phyloP scores from a whole-genome alignment of 1,139 yeast genomes.

The Spathaspora sp. region DNA sequence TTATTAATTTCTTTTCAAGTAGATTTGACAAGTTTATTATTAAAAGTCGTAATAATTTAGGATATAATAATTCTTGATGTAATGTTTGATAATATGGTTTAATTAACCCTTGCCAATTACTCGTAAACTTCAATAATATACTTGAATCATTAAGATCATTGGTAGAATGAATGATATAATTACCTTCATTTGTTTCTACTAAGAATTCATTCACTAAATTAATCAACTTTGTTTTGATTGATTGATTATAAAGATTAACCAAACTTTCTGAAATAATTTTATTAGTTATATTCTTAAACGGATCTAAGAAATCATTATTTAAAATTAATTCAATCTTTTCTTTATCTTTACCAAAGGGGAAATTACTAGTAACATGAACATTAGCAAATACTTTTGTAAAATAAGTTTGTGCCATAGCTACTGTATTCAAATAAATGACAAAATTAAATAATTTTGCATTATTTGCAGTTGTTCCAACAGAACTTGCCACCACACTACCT shows the following conservation, averaged over 20 bases:
- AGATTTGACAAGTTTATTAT: conserved; percentile 53
- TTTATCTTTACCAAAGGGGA: conserved; percentile 58
- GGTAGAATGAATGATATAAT: conserved; percentile 34
- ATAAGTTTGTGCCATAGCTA: conserved; percentile 58
- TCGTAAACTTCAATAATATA: conserved; percentile 45
- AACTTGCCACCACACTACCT: conserved; percentile 42
- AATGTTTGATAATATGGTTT: conserved; percentile 62
- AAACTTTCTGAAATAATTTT: conserved; percentile 54
- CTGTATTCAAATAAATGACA: conserved; percentile 59
- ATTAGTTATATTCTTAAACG: conserved; percentile 41
- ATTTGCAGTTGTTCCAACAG: conserved; percentile 21
- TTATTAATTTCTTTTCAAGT: conserved; percentile 68
- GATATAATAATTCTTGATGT: conserved; percentile 48
- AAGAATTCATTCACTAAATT: conserved; percentile 54
- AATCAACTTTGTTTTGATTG: conserved; percentile 50
- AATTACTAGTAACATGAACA: conserved; percentile 36
- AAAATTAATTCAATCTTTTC: conserved; percentile 43
- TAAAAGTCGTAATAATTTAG: conserved; percentile 48
- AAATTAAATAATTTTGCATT: conserved; percentile 45
- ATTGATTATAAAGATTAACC: conserved; percentile 56
- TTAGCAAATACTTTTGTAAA: conserved; percentile 47
- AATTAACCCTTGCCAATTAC: conserved; percentile 64
- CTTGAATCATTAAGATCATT: conserved; percentile 30
- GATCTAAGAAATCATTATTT: conserved; percentile 33
- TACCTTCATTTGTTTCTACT: conserved; percentile 47